Evolutionary conservation across 1,284 basidiomycete genomes (phyloP), one percentile per base, ranked within the genome.

Genomic region (Ceratobasidium sp.): DNA sequence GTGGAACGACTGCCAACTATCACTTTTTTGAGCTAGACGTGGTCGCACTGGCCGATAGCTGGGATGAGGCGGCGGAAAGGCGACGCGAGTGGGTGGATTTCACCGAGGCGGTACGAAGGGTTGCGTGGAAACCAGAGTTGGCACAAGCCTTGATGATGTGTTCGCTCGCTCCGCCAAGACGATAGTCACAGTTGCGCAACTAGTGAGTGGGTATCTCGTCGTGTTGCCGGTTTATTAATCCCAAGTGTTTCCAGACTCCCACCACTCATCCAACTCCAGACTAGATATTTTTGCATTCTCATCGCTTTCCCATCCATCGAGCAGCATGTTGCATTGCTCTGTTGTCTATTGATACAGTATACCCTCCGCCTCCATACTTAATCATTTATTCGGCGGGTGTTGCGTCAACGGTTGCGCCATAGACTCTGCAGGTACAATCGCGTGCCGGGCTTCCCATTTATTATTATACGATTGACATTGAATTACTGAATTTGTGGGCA

Each of bases 21-120:
- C 91, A 93, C 81, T 92, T 93, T 76, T 93, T 90, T 82, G 92
- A 93, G 80, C 85, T 93, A 77, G 91, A 93, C 80, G 91, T 92
- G 48, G 82, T 85, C 25, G 82, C 81, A 63, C 85, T 92, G 72
- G 91, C 92, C 75, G 83, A 85, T 75, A 87, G 89, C 73, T 93
- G 91, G 91, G 82, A 91, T 74, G 91, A 93, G 79, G 83, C 85
- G 77, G 83, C 87, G 75, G 91, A 93, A 82, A 86, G 91, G 74
- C 83, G 83, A 79, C 82, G 91, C 77, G 91, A 93, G 82, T 92
- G 91, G 91, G 91, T 93, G 77, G 91, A 92, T 80, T 92, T 88
- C 77, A 85, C 87, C 64, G 92, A 92, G 81, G 91, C 92, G 21
- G 81, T 87, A 75, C 81, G 83, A 77, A 83, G 92, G 76, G 79